Evolutionary conservation across 768 basidiomycete genomes (phyloP).

Genomic region (Rhizopogon rudus): DNA sequence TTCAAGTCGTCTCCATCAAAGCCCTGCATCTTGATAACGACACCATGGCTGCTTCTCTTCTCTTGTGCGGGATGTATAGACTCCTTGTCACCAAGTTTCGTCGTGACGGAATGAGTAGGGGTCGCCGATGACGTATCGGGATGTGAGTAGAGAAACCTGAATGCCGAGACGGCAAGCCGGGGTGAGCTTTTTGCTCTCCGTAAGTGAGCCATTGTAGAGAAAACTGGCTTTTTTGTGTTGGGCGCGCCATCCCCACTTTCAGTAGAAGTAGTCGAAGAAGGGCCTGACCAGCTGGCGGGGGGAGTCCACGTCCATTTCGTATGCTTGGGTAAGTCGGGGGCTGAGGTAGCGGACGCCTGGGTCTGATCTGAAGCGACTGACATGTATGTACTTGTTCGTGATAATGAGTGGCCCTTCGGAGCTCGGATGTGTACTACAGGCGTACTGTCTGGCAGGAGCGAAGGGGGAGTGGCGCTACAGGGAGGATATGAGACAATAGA

Average conservation of each 20-base stretch:
- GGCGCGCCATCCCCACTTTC: not conserved
- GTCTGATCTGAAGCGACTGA: not conserved
- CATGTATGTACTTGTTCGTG: not conserved
- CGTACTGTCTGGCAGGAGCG: too few species aligned
- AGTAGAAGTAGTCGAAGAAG: not conserved
- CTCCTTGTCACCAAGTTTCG: not conserved
- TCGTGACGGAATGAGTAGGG: not conserved
- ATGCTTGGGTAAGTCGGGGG: not conserved
- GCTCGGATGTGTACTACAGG: not conserved
- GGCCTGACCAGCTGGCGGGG: conserved; percentile 22
- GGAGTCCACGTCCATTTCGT: conserved; percentile 13
- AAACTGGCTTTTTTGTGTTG: not conserved
- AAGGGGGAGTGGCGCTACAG: not conserved
- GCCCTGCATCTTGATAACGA: conserved; percentile 11
- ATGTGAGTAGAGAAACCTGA: not conserved
- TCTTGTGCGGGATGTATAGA: not conserved
- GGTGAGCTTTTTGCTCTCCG: conserved; percentile 2
- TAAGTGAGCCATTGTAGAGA: not conserved
- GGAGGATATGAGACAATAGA: not conserved
- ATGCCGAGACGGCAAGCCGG: not conserved
- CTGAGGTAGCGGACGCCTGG: not conserved
- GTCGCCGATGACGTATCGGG: conserved; percentile 1
- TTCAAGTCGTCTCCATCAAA: conserved; percentile 11
- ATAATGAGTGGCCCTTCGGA: not conserved
- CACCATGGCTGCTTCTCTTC: not conserved